Evolutionary conservation across 768 basidiomycete species (phyloP), one percentile per base, ranked within the genome.

Genomic region (Mycena albidolilacea): DNA sequence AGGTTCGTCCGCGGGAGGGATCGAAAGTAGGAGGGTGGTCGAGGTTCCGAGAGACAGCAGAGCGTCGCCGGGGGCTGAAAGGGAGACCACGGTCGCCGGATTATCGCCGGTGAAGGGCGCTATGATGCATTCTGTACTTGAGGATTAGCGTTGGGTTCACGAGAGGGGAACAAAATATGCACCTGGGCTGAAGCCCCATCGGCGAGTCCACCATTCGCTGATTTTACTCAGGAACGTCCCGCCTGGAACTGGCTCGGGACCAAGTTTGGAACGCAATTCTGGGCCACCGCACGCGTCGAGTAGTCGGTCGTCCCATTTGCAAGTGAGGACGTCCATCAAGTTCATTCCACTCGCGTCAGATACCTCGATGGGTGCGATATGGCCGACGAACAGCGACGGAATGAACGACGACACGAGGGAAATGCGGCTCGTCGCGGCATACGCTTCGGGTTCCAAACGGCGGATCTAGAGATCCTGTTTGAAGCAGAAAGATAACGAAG

Each of bases 261-360:
- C 94, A 23, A 97, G 80, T 82, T 95, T 97, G 4, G 80, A 74
- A 17, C 89, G 89, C 57, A 96, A 83, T 61, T 87, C 89, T 7
- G 90, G 82, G 5, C 93, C 93, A 43, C 93, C 94, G 74, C 91
- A 93, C 3, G 90, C 87, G 23, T 90, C 84, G 11, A 96, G 83
- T 52, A 96, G 83, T 50, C 82, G 77, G 69, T 91, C 87, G 71
- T 94, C 89, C 95, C 95, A 97, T 80, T 90, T 90, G 80, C 89
- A 88, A 1, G 90, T 88, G 39, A 91, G 81, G 64, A 96, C 89
- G 73, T 94, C 85, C 92, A 94, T 96, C 38, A 96, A 83, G 79
- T 96, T 96, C 94, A 95, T 96, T 0, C 96, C 96, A 78, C 93
- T 95, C 3, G 94, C 95, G 81, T 97, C 96, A 35, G 92, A 91